These are phyloP conservation scores for Paradendryphiella salina DNA, from an alignment of 2,329 filamentous ascomycete genomes.

Conservation along the genomic window DNA sequence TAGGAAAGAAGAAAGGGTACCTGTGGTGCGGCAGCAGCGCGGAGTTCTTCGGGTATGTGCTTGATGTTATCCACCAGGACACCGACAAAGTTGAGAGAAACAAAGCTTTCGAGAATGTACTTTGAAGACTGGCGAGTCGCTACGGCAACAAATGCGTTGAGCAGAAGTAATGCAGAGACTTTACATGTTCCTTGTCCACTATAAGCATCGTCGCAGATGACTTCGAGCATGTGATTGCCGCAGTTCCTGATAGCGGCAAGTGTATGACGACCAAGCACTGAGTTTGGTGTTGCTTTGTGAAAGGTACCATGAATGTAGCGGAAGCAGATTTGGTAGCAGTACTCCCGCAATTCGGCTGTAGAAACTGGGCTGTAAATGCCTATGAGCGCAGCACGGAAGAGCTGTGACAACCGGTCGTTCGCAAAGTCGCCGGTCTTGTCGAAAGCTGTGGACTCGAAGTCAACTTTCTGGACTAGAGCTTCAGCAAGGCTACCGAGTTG, in stretches of 20 bases:
- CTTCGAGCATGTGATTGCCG: slow-evolving; percentile 79
- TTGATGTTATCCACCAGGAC: slow-evolving; percentile 88
- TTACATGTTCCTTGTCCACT: slow-evolving; percentile 80
- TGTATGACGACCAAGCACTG: slow-evolving; percentile 52
- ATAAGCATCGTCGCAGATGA: slow-evolving; percentile 91
- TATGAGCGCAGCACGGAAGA: slow-evolving; percentile 84
- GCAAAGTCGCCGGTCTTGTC: slow-evolving; percentile 67
- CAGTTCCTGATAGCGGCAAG: slow-evolving; percentile 75
- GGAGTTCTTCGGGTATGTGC: slow-evolving; percentile 69
- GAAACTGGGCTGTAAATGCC: slow-evolving; percentile 76
- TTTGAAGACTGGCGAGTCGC: slow-evolving; percentile 71
- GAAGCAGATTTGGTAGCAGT: slow-evolving; percentile 91
- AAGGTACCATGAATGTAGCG: slow-evolving; percentile 75
- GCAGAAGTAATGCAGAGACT: slow-evolving; percentile 81
- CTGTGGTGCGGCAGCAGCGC: slow-evolving; percentile 50
- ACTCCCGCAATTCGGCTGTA: slow-evolving; percentile 71
- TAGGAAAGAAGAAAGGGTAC: slow-evolving; percentile 60
- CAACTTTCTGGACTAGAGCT: slow-evolving; percentile 71
- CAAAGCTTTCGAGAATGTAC: slow-evolving; percentile 76
- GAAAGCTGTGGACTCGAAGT: slow-evolving; percentile 56
- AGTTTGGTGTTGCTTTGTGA: slow-evolving; percentile 49
- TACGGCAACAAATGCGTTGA: slow-evolving; percentile 75
- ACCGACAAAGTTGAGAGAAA: slow-evolving; percentile 85
- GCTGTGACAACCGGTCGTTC: slow-evolving; percentile 85
- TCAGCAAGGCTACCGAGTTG: slow-evolving; percentile 78